Conservation (phyloP, 139 green algal species). For the Micractinium conductrix region DNA sequence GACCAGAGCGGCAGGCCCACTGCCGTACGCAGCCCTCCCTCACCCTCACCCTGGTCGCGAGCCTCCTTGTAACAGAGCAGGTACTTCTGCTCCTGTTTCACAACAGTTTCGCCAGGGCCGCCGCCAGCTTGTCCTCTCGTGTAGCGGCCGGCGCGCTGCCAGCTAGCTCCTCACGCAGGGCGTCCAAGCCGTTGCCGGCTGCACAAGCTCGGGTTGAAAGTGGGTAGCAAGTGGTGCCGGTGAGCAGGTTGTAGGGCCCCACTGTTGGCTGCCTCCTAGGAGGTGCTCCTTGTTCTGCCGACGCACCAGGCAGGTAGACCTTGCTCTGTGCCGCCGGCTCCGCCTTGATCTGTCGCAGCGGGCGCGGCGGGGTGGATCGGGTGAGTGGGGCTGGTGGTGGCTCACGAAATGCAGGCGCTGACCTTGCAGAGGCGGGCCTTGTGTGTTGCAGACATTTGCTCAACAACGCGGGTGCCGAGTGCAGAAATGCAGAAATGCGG, state of each 20-base stretch:
- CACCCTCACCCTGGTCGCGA: neutral
- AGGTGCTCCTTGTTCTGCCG: neutral
- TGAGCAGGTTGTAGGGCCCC: neutral
- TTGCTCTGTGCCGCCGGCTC: neutral
- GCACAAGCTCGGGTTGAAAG: neutral
- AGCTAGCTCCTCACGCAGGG: neutral
- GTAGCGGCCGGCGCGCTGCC: neutral
- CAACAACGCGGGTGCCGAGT: too few relatives aligned
- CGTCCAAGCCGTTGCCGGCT: neutral
- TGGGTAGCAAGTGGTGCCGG: neutral
- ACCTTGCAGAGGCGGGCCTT: neutral
- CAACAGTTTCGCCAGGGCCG: neutral
- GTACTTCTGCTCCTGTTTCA: neutral
- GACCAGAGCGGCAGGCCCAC: neutral
- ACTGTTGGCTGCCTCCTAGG: neutral
- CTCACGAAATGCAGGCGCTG: neutral
- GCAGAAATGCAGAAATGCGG: too few relatives aligned
- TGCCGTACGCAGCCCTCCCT: neutral
- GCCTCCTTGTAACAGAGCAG: neutral
- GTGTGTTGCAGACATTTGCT: neutral
- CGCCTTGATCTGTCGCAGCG: neutral
- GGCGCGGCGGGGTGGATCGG: neutral
- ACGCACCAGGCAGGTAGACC: neutral
- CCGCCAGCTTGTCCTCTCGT: neutral
- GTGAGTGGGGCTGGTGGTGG: neutral